Evolutionary conservation across 2,329 filamentous ascomycete genomes (phyloP).

Genomic region (Aspergillus udagawae): DNA sequence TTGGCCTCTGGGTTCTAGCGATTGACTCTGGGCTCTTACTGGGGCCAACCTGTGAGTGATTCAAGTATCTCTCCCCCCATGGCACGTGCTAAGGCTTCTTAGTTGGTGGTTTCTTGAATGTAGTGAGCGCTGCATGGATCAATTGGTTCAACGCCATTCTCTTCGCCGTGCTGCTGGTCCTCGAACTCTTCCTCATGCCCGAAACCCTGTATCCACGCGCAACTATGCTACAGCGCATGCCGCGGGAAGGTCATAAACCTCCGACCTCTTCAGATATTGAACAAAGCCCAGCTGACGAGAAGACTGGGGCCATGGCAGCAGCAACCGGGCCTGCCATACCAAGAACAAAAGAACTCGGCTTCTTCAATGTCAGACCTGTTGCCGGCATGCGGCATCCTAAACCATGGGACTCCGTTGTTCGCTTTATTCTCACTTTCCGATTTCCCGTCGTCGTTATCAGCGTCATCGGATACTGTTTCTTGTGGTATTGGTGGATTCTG

Average conservation of each 20-base stretch:
- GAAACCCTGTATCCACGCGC: conserved; percentile 56
- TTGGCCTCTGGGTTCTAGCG: conserved; percentile 57
- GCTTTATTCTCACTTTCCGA: conserved; percentile 47
- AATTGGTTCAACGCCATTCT: conserved; percentile 54
- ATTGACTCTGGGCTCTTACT: conserved; percentile 50
- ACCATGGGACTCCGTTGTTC: conserved; percentile 43
- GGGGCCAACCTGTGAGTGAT: conserved; percentile 42
- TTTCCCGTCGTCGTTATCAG: conserved; percentile 45
- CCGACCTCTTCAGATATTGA: conserved; percentile 21
- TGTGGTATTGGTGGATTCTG: conserved; percentile 57
- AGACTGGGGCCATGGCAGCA: not conserved
- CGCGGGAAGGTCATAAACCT: conserved; percentile 8
- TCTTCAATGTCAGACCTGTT: conserved; percentile 45
- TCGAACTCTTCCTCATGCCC: conserved; percentile 50
- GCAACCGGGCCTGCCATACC: conserved; percentile 16
- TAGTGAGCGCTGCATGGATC: conserved; percentile 49
- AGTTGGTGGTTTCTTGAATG: conserved; percentile 51
- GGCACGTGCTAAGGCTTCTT: not conserved
- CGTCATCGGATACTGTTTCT: conserved; percentile 49
- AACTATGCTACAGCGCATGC: conserved; percentile 43
- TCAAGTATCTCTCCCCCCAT: not conserved
- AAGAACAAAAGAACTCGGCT: conserved; percentile 43
- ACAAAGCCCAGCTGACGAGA: conserved; percentile 14
- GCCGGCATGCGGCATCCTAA: conserved; percentile 52
- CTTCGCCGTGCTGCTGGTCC: conserved; percentile 46